Evolutionary conservation across 1,284 basidiomycete genomes (phyloP).

Genomic region (Fistulinella cinereoalba): DNA sequence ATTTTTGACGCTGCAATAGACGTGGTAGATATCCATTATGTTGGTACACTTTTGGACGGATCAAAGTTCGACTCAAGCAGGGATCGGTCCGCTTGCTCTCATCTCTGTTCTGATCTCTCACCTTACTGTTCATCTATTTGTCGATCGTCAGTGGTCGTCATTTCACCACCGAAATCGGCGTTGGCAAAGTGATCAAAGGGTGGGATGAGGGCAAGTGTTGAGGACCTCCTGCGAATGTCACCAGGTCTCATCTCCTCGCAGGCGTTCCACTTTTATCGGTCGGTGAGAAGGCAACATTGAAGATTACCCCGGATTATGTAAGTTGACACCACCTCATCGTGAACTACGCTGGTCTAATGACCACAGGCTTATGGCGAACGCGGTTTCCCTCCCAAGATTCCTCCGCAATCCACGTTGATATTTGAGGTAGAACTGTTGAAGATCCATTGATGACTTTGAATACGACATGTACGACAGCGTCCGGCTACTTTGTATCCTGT

Average conservation of each 20-base stretch:
- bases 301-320: constrained; percentile 66
- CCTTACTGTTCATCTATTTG: constrained; percentile 8
- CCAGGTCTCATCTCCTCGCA: constrained; percentile 29
- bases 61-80: constrained; percentile 69
- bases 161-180: constrained; percentile 76
- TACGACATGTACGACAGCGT: constrained; percentile 18
- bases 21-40: constrained; percentile 67
- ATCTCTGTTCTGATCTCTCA: neutral
- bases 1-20: constrained; percentile 36
- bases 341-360: constrained; percentile 2
- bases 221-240: neutral
- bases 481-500: constrained; percentile 22
- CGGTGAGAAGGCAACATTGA: constrained; percentile 74
- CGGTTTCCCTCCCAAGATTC: constrained; percentile 82
- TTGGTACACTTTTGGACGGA: constrained; percentile 63
- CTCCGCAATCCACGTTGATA: constrained; percentile 69
- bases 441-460: constrained; percentile 49
- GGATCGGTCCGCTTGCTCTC: constrained; percentile 51
- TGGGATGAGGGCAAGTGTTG: constrained; percentile 81
- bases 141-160: constrained; percentile 46
- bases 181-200: constrained; percentile 81
- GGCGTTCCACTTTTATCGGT: constrained; percentile 75
- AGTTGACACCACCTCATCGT: too few species aligned
- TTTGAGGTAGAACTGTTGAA: constrained; percentile 81
- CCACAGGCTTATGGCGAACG: constrained; percentile 63